Conservation (phyloP, 2,329 filamentous ascomycete genomes). For the Elsinoe necatrix region DNA sequence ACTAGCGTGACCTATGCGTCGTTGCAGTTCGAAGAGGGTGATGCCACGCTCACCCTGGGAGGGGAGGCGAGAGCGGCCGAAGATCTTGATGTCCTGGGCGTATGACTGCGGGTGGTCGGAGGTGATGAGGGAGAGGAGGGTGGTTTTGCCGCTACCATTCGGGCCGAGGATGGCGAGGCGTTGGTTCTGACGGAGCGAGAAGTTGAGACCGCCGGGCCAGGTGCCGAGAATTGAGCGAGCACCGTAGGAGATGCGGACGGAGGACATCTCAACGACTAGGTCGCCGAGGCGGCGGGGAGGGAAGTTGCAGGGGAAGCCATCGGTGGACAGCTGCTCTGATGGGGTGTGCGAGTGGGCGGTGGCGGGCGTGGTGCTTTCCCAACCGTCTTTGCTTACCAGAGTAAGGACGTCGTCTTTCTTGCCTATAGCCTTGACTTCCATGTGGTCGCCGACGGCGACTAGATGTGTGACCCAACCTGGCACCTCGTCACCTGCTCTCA, state of each 20-base stretch:
- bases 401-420: constrained; percentile 54
- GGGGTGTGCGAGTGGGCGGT: not conserved
- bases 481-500: constrained; percentile 76
- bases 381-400: constrained; percentile 27
- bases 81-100: constrained; percentile 75
- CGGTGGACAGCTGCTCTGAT: constrained; percentile 14
- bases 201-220: constrained; percentile 68
- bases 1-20: constrained; percentile 82
- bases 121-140: constrained; percentile 80
- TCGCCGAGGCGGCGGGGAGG: constrained; percentile 45
- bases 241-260: constrained; percentile 73
- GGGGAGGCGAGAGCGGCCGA: constrained; percentile 72
- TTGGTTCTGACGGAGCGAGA: constrained; percentile 74
- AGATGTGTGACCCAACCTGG: constrained; percentile 88
- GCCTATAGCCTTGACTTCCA: constrained; percentile 58
- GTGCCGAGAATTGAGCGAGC: constrained; percentile 65
- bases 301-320: constrained; percentile 24
- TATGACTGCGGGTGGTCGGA: constrained; percentile 96
- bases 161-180: constrained; percentile 89
- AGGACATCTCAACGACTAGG: constrained; percentile 75
- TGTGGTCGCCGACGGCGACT: constrained; percentile 59
- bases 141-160: constrained; percentile 93
- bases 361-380: not conserved
- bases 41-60: constrained; percentile 63
- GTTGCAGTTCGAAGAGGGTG: constrained; percentile 87